Conservation (phyloP, 768 basidiomycete species). For the Boletus pseudopeckii region DNA sequence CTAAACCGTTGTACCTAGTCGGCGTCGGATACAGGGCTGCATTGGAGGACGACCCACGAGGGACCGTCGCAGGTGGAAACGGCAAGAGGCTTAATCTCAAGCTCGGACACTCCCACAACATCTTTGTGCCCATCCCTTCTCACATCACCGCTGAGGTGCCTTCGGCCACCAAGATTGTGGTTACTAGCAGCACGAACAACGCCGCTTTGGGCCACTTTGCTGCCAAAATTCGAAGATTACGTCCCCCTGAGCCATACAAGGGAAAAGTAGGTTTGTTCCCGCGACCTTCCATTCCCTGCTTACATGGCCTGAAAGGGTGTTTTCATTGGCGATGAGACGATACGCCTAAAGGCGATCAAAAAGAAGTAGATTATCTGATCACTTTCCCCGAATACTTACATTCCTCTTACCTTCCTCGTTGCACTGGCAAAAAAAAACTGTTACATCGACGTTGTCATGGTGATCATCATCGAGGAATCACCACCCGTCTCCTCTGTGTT, state of each 20-base stretch:
- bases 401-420: neutral
- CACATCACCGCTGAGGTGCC: constrained; percentile 80
- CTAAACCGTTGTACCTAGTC: constrained; percentile 80
- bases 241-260: constrained; percentile 95
- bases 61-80: constrained; percentile 50
- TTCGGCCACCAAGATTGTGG: constrained; percentile 82
- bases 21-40: constrained; percentile 93
- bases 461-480: neutral
- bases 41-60: constrained; percentile 77
- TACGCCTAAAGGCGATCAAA: constrained; percentile 86
- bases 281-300: neutral
- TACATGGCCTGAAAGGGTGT: constrained; percentile 59
- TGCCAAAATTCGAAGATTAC: constrained; percentile 75
- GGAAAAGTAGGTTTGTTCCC: constrained; percentile 72
- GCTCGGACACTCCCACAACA: constrained; percentile 87
- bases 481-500: too few species aligned
- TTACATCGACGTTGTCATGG: neutral
- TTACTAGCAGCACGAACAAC: constrained; percentile 86
- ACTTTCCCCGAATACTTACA: constrained; percentile 3
- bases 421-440: neutral
- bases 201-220: constrained; percentile 85
- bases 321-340: constrained; percentile 89
- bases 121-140: constrained; percentile 76
- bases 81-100: constrained; percentile 83
- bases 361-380: constrained; percentile 70